Evolutionary conservation across 768 basidiomycete genomes (phyloP).

Genomic region (Podaxis sp.): DNA sequence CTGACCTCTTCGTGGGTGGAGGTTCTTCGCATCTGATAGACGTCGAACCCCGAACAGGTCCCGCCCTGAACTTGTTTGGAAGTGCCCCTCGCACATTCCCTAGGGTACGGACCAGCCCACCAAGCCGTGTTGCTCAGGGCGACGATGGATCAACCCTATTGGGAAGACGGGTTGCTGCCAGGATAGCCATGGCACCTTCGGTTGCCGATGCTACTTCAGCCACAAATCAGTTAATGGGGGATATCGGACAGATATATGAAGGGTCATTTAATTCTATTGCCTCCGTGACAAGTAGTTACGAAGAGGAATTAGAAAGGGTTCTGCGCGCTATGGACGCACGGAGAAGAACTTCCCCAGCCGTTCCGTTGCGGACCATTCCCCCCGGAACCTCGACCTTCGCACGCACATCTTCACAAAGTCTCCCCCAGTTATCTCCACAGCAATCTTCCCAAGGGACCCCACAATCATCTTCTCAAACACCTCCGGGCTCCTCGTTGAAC

Average conservation of each 20-base stretch:
- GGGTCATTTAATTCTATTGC: slow-evolving; percentile 10
- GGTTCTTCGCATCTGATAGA: not conserved
- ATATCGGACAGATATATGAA: slow-evolving; percentile 9
- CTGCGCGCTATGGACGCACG: not conserved
- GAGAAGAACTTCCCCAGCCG: not conserved
- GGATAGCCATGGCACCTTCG: slow-evolving; percentile 27
- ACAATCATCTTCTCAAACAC: slow-evolving; percentile 5
- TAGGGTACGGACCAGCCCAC: slow-evolving; percentile 4
- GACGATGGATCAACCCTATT: slow-evolving; percentile 37
- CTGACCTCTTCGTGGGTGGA: not conserved
- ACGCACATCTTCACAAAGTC: slow-evolving; percentile 11
- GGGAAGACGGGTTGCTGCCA: slow-evolving; percentile 39
- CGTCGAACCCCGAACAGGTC: not conserved
- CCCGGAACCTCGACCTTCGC: not conserved
- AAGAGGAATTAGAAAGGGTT: slow-evolving; percentile 10
- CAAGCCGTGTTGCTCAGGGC: slow-evolving; percentile 21
- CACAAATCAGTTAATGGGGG: slow-evolving; percentile 8
- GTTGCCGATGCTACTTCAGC: slow-evolving; percentile 18
- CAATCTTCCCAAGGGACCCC: slow-evolving; percentile 7
- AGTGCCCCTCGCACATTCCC: not conserved
- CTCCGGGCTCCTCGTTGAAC: slow-evolving; percentile 1
- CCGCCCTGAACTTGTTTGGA: not conserved
- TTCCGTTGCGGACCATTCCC: not conserved
- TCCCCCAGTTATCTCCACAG: slow-evolving; percentile 2
- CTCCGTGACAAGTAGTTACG: slow-evolving; percentile 11